These are phyloP conservation scores for Blyttiomyces sp. DNA, from an alignment of 371 early-diverging fungal genomes.

Conservation along the genomic window DNA sequence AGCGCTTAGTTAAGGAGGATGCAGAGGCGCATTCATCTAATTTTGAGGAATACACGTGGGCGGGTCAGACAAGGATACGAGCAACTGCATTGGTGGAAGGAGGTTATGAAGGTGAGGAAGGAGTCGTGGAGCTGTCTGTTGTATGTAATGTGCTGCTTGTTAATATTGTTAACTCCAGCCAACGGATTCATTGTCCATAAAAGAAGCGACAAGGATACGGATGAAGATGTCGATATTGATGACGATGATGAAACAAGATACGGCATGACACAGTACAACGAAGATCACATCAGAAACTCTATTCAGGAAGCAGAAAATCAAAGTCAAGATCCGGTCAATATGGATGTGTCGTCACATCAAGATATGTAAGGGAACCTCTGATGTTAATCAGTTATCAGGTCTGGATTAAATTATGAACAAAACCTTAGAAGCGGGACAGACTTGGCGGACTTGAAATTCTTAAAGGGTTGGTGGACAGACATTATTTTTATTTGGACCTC, in stretches of 20 bases:
- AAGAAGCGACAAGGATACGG: constrained; percentile 60
- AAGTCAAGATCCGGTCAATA: background rate
- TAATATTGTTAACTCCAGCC: constrained; percentile 28
- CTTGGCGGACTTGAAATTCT: background rate
- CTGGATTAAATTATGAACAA: no score
- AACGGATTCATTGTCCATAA: constrained; percentile 55
- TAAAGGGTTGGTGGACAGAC: background rate
- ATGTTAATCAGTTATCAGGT: no score
- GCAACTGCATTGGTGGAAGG: constrained; percentile 82
- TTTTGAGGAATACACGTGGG: constrained; percentile 85
- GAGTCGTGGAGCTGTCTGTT: background rate
- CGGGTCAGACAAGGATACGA: constrained; percentile 77
- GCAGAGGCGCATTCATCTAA: background rate
- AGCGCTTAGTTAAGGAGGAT: background rate
- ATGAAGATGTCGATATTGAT: constrained; percentile 78
- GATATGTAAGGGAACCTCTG: no score
- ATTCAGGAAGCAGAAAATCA: background rate
- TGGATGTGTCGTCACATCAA: no score
- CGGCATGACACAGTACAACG: constrained; percentile 71
- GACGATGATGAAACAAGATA: constrained; percentile 70
- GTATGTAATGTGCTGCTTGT: background rate
- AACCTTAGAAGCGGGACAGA: no score
- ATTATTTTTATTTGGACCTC: background rate
- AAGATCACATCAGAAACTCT: constrained; percentile 59
- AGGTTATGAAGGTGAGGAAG: constrained; percentile 50